A percentile compares a stretch with the other conserved stretches of the same genome.
phyloP scores from a whole-genome alignment of 768 basidiomycete species.

The Mycena vulgaris region DNA sequence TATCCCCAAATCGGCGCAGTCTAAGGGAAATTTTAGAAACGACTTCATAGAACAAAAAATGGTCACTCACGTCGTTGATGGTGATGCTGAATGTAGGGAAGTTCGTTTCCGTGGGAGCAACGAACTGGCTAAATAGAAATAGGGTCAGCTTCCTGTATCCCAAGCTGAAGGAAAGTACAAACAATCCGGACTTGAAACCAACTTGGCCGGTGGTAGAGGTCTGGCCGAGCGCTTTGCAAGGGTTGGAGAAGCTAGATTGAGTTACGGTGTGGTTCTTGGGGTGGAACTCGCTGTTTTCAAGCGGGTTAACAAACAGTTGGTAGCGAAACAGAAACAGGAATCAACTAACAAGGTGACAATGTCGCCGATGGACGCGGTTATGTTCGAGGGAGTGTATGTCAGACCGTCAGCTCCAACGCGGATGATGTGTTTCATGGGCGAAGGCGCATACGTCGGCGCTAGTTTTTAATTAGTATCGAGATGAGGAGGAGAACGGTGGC shows the following conservation, averaged over 20 bases:
- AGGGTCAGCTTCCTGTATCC: too few relatives aligned
- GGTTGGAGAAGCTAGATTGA: slow-evolving; percentile 47
- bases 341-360: slow-evolving; percentile 37
- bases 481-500: neutral
- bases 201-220: slow-evolving; percentile 20
- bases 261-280: slow-evolving; percentile 52
- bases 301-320: neutral
- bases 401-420: slow-evolving; percentile 37
- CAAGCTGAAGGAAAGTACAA: slow-evolving; percentile 3
- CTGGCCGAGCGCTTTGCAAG: slow-evolving; percentile 42
- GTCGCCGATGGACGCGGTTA: slow-evolving; percentile 39
- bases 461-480: neutral
- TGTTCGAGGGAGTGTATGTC: slow-evolving; percentile 32
- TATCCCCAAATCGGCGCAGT: slow-evolving; percentile 56
- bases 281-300: slow-evolving; percentile 32
- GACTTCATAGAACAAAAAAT: neutral
- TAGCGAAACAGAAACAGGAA: neutral
- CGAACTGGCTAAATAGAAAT: too few relatives aligned
- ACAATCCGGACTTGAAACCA: slow-evolving; percentile 50
- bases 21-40: slow-evolving; percentile 3
- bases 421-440: slow-evolving; percentile 37
- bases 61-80: neutral
- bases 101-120: too few relatives aligned
- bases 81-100: neutral
- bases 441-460: neutral